Percentiles rank a stretch among this genome's conserved stretches.
Evolutionary conservation across 148 eudicot genomes (phyloP).

Genomic region (Drosera capensis): DNA sequence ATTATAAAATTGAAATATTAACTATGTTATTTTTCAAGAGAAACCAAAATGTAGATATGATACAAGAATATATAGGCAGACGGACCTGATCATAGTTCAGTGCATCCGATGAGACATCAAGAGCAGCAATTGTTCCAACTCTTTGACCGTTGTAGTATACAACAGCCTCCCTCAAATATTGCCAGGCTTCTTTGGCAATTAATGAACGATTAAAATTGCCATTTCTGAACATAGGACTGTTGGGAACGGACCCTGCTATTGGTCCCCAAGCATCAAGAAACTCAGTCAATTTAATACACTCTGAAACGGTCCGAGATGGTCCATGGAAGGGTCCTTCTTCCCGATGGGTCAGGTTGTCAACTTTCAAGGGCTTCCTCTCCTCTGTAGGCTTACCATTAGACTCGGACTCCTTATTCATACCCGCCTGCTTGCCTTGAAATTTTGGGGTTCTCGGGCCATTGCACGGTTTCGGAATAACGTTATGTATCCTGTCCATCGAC

Average conservation of each 20-base stretch:
- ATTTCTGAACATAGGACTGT: not conserved
- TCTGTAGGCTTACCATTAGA: not conserved
- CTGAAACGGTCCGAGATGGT: not conserved
- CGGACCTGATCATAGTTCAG: slow-evolving; percentile 3
- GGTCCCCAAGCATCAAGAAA: slow-evolving; percentile 1
- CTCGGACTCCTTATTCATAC: not conserved
- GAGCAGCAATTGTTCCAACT: slow-evolving; percentile 2
- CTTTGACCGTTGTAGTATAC: slow-evolving; percentile 1
- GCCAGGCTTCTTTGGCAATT: slow-evolving; percentile 2
- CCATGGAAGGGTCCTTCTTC: not conserved
- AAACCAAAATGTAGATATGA: not conserved
- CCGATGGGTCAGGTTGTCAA: not conserved
- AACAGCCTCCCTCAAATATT: slow-evolving; percentile 1
- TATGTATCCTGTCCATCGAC: too few relatives aligned
- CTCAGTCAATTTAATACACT: not conserved
- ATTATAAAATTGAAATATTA: too few relatives aligned
- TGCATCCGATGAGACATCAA: not conserved
- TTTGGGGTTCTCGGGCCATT: not conserved
- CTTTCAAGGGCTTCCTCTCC: not conserved
- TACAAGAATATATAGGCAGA: not conserved
- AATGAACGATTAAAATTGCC: not conserved
- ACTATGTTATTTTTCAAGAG: not conserved
- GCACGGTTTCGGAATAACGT: too few relatives aligned
- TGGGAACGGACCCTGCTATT: not conserved
- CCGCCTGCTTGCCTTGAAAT: not conserved